These are phyloP conservation scores for Hypoxylon sp. DNA, from an alignment of 2,329 filamentous ascomycete genomes.

Conservation along the genomic window DNA sequence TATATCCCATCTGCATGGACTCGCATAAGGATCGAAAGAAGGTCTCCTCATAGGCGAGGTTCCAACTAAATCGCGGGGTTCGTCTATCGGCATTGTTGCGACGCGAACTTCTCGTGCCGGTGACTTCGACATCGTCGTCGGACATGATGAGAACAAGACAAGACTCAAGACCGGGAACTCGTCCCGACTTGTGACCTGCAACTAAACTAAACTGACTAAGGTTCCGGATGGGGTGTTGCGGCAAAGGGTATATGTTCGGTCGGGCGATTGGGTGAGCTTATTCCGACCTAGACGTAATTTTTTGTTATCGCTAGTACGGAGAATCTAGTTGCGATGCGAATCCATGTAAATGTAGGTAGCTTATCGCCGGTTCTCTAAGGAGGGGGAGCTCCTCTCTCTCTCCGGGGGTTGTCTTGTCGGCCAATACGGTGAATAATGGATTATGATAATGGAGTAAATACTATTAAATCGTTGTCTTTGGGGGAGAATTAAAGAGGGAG, in stretches of 20 bases:
- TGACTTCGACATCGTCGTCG: conserved; percentile 44
- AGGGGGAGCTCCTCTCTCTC: no score
- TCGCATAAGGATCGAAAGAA: conserved; percentile 69
- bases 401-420: conserved; percentile 20
- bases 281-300: conserved; percentile 26
- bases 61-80: conserved; percentile 67
- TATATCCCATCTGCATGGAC: conserved; percentile 64
- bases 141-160: conserved; percentile 43
- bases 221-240: no score
- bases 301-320: conserved; percentile 28
- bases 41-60: conserved; percentile 64
- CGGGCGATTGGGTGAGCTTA: neutral
- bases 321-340: conserved; percentile 22
- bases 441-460: no score
- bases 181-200: no score
- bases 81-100: conserved; percentile 46
- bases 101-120: conserved; percentile 37
- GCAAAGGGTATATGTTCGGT: no score
- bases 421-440: conserved; percentile 28
- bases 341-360: no score
- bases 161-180: no score
- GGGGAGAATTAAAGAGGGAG: no score
- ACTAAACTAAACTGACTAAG: no score
- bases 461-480: no score
- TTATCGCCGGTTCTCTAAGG: no score